phyloP scores from a whole-genome alignment of 768 basidiomycete species.

The Hericium coralloides region DNA sequence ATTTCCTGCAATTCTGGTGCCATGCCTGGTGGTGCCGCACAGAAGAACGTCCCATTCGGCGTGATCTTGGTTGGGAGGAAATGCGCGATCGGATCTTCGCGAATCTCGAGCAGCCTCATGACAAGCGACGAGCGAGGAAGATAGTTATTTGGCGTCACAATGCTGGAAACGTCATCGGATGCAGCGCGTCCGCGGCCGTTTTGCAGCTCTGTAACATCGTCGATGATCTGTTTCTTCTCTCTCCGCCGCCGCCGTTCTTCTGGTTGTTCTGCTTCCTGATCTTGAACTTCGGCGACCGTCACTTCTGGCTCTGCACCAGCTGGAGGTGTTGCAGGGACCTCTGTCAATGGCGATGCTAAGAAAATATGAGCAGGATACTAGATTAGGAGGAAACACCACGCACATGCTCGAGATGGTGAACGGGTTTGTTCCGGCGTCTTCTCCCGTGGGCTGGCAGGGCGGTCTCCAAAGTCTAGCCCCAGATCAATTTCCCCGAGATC shows the following conservation, averaged over 20 bases:
- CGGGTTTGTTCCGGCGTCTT: slow-evolving; percentile 53
- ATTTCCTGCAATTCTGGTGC: slow-evolving; percentile 75
- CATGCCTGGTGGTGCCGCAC: slow-evolving; percentile 77
- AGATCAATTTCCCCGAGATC: slow-evolving; percentile 50
- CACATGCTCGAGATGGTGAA: slow-evolving; percentile 56
- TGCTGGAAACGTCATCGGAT: slow-evolving; percentile 51
- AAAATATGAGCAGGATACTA: slow-evolving; percentile 1
- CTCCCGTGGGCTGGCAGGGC: slow-evolving; percentile 34
- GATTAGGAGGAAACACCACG: slow-evolving; percentile 18
- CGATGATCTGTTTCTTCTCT: slow-evolving; percentile 85
- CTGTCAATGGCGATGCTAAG: slow-evolving; percentile 68
- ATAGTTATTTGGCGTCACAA: slow-evolving; percentile 73
- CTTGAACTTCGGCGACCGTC: slow-evolving; percentile 36
- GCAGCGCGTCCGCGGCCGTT: slow-evolving; percentile 53
- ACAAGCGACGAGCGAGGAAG: slow-evolving; percentile 79
- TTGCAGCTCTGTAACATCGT: slow-evolving; percentile 78
- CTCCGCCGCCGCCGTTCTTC: slow-evolving; percentile 42
- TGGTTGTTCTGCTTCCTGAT: slow-evolving; percentile 18
- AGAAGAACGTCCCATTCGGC: slow-evolving; percentile 66
- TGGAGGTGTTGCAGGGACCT: slow-evolving; percentile 71
- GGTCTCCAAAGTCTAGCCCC: slow-evolving; percentile 62
- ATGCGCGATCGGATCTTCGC: slow-evolving; percentile 74
- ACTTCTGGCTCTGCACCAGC: slow-evolving; percentile 45
- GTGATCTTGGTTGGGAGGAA: slow-evolving; percentile 81
- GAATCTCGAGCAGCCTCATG: slow-evolving; percentile 80